phyloP scores from a whole-genome alignment of 2,329 filamentous ascomycete species.

The Rugonectria rugulosa region DNA sequence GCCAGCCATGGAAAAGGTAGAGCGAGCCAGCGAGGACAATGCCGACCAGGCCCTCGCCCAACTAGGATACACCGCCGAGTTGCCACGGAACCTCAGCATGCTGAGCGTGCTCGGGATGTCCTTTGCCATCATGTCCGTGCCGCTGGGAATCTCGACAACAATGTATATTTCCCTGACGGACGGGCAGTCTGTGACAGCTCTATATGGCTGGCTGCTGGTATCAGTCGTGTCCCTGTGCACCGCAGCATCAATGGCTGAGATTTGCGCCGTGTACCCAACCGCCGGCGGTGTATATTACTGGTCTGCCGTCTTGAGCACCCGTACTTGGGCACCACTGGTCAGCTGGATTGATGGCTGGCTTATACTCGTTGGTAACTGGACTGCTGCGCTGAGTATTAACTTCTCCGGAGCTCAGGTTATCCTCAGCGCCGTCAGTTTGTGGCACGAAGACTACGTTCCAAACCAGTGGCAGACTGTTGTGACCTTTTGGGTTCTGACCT shows the following conservation, averaged over 20 bases:
- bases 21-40: too few relatives aligned
- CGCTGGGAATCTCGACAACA: too few relatives aligned
- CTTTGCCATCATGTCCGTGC: too few relatives aligned
- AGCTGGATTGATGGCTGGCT: constrained; percentile 80
- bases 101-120: too few relatives aligned
- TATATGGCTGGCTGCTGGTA: constrained; percentile 60
- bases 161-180: too few relatives aligned
- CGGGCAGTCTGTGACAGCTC: too few relatives aligned
- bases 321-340: constrained; percentile 66
- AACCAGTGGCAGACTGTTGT: constrained; percentile 77
- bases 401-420: constrained; percentile 74
- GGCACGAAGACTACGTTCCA: constrained; percentile 65
- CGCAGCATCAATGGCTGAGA: constrained; percentile 75
- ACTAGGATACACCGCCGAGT: too few relatives aligned
- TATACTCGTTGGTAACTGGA: constrained; percentile 75
- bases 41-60: too few relatives aligned
- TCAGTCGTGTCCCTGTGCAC: constrained; percentile 76
- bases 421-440: constrained; percentile 70
- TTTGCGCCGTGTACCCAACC: constrained; percentile 69
- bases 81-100: too few relatives aligned
- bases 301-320: constrained; percentile 71
- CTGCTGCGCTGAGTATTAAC: constrained; percentile 72
- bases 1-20: too few relatives aligned
- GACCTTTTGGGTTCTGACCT: constrained; percentile 74
- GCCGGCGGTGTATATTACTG: constrained; percentile 75